Base-by-base conservation (phyloP, 106 monocot species). In the Agapanthus africanus region DNA sequence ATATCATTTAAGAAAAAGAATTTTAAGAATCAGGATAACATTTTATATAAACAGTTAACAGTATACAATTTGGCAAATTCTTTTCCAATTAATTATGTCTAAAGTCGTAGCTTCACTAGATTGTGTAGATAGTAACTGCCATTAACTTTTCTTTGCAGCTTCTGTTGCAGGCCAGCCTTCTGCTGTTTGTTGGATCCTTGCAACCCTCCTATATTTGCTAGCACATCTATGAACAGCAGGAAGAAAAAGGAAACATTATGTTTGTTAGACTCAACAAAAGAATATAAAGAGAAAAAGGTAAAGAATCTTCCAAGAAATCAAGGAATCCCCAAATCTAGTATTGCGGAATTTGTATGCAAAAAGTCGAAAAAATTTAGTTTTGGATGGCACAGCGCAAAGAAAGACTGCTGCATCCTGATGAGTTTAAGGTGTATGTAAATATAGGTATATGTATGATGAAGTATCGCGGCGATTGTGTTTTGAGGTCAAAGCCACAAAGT, bases 401-500 rank as follows among this genome's bases (percentile, higher is more conserved):
- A 51, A 70, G 67, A 72, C 13, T 33, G 40, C 31, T 63, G 42
- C 52, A 64, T 69, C 47, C 41, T 69, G 13, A 19, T 15, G 46
- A n/a, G n/a, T 38, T 21, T 66, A 44, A 61, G n/a, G n/a, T n/a
- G 44, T 65, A 64, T 78, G 71, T 78, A 74, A 65, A 74, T 74
- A 78, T 22, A 50, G 46, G n/a, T n/a, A n/a, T n/a, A 73, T n/a
- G n/a, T 72, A 68, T 66, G 65, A 70, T 57, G 70, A 27, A 37
- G 56, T 54, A n/a, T 27, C 35, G 50, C 28, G 59, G 67, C 67
- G 63, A 40, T 62, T 78, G 71, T 75, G 40, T 71, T 75, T 67
- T 63, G 36, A 51, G 78, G 74, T 69, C 74, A 71, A 76, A 75
- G 83, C 83, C 78, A 71, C n/a, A 83, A 59, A 71, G 74, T 74